Conservation (phyloP, 345 rosid genomes). For the Diplotaxis tenuifolia region DNA sequence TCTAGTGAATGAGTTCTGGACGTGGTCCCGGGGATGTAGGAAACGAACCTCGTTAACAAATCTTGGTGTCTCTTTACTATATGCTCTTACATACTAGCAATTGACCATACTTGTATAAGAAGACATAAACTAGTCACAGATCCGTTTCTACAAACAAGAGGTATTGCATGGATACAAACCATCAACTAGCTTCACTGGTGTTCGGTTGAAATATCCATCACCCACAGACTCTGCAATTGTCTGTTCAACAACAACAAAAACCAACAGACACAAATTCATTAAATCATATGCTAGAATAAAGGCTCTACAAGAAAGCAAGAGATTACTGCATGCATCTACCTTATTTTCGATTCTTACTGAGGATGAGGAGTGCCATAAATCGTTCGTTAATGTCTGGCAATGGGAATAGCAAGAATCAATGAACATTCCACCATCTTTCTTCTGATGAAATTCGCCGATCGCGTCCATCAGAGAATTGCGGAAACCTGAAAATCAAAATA, state of each 20-base stretch:
- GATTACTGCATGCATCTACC: not conserved
- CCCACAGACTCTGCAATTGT: constrained; percentile 53
- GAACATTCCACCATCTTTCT: constrained; percentile 44
- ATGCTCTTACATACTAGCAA: too few relatives aligned
- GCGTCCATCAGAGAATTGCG: constrained; percentile 49
- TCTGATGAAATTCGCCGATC: constrained; percentile 45
- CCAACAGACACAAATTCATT: not conserved
- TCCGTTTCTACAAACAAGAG: too few relatives aligned
- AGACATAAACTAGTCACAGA: too few relatives aligned
- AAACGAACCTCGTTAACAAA: too few relatives aligned
- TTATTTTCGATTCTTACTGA: not conserved
- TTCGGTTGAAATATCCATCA: constrained; percentile 75
- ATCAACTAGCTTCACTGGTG: constrained; percentile 59
- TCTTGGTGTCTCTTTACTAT: too few relatives aligned
- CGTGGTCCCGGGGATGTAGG: too few relatives aligned
- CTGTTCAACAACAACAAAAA: not conserved
- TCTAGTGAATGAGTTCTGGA: too few relatives aligned
- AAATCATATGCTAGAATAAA: not conserved
- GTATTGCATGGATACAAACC: constrained; percentile 89
- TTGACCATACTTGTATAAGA: too few relatives aligned
- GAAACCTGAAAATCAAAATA: constrained; percentile 44
- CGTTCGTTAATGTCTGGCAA: not conserved
- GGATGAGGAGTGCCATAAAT: not conserved
- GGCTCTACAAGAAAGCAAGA: not conserved
- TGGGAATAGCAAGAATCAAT: not conserved